Conservation (phyloP, 1,284 basidiomycete species). For the Ganoderma multipileum region DNA sequence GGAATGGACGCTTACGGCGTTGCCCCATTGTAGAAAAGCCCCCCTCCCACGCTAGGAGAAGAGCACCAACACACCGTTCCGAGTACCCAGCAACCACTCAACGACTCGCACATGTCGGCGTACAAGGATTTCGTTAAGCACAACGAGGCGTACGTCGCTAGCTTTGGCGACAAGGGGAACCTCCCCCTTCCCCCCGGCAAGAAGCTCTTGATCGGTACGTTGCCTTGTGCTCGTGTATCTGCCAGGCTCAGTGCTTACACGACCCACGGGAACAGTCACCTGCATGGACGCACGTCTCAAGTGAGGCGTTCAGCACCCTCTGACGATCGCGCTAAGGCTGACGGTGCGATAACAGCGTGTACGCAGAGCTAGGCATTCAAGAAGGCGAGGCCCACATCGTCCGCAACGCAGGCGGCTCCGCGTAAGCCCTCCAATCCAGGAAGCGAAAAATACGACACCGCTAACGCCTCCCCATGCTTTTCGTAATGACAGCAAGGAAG, state of each 20-base stretch:
- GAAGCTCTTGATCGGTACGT: constrained; percentile 53
- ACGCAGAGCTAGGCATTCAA: constrained; percentile 62
- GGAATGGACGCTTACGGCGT: constrained; percentile 2
- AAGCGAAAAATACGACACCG: neutral
- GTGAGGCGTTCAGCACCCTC: constrained; percentile 33
- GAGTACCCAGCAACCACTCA: constrained; percentile 15
- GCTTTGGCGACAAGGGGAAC: constrained; percentile 52
- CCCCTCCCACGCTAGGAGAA: constrained; percentile 22
- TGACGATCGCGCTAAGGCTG: constrained; percentile 2
- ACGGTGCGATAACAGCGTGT: constrained; percentile 48
- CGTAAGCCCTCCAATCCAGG: constrained; percentile 47
- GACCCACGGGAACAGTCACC: constrained; percentile 50
- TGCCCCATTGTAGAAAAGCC: constrained; percentile 25
- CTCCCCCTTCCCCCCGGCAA: constrained; percentile 58
- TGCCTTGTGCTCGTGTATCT: constrained; percentile 11
- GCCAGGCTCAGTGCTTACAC: neutral
- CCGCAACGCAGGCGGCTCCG: constrained; percentile 69
- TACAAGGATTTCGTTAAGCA: constrained; percentile 43
- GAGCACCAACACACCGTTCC: constrained; percentile 9
- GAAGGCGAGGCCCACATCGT: constrained; percentile 76
- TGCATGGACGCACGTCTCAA: constrained; percentile 75
- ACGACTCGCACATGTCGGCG: constrained; percentile 33
- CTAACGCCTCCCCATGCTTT: neutral
- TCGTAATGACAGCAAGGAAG: constrained; percentile 53
- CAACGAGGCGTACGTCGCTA: constrained; percentile 50